These are phyloP conservation scores for Gelatoporia subvermispora DNA, from an alignment of 768 basidiomycete species.

Conservation along the genomic window DNA sequence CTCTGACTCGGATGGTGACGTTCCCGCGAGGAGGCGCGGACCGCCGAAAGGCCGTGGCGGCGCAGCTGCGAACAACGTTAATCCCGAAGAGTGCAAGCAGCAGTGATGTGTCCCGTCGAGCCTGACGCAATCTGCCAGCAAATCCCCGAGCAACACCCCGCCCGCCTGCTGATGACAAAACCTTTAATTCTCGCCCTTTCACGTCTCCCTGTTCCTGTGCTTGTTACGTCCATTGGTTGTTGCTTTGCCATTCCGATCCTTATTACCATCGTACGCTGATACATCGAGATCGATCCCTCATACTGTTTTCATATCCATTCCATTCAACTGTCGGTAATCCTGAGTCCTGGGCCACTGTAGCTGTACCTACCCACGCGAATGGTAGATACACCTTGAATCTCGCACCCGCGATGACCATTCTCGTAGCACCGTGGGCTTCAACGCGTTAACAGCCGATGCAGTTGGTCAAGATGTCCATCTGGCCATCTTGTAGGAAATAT, in stretches of 20 bases:
- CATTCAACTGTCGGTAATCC: not conserved
- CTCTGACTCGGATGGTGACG: slow-evolving; percentile 66
- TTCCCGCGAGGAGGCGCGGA: slow-evolving; percentile 52
- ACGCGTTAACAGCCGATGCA: too few species aligned
- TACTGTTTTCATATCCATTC: not conserved
- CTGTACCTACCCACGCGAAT: too few species aligned
- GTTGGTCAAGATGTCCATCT: too few species aligned
- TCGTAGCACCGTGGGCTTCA: too few species aligned
- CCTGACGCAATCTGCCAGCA: too few species aligned
- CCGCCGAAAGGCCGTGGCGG: slow-evolving; percentile 51
- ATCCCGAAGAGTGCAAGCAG: slow-evolving; percentile 90
- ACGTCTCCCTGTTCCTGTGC: not conserved
- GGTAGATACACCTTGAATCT: too few species aligned
- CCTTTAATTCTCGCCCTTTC: not conserved
- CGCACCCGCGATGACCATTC: too few species aligned
- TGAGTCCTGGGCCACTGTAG: not conserved
- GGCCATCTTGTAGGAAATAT: too few species aligned
- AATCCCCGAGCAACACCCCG: too few species aligned
- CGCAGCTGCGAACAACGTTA: slow-evolving; percentile 45
- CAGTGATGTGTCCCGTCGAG: slow-evolving; percentile 45
- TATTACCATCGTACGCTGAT: not conserved
- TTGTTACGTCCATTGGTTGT: not conserved
- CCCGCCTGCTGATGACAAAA: not conserved
- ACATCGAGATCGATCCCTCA: not conserved
- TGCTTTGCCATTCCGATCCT: too few species aligned